Percentiles rank a stretch among this genome's conserved stretches.
phyloP scores from a whole-genome alignment of 176 grass and related monocot genomes.

The Zizania latifolia region DNA sequence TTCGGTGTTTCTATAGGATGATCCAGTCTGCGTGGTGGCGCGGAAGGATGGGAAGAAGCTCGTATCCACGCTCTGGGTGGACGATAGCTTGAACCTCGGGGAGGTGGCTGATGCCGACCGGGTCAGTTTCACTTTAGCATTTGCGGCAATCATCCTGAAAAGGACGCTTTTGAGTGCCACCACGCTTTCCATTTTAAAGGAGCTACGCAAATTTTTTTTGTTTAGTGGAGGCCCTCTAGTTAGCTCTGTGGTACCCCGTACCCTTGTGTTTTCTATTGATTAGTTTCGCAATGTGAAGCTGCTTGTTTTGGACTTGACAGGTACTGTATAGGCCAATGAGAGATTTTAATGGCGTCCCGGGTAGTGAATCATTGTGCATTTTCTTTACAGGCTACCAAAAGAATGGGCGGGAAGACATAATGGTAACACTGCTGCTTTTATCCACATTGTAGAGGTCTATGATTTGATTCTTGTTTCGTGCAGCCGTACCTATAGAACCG shows the following conservation, averaged over 20 bases:
- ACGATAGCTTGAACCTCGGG: slow-evolving; percentile 53
- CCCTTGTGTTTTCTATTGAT: background rate
- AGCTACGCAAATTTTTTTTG: background rate
- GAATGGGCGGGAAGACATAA: slow-evolving; percentile 61
- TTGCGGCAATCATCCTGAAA: background rate
- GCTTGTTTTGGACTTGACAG: slow-evolving; percentile 30
- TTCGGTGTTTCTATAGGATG: slow-evolving; percentile 31
- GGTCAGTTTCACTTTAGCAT: slow-evolving; percentile 25
- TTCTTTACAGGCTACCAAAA: slow-evolving; percentile 91
- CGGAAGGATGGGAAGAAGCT: slow-evolving; percentile 54
- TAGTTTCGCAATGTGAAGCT: background rate
- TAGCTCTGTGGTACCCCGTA: no score
- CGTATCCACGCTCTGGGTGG: slow-evolving; percentile 71
- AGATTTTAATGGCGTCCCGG: slow-evolving; percentile 71
- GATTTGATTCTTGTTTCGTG: no score
- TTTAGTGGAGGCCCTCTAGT: no score
- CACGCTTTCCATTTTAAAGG: background rate
- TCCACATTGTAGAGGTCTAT: background rate
- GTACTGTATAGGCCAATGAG: slow-evolving; percentile 60
- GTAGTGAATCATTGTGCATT: slow-evolving; percentile 55
- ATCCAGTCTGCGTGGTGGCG: slow-evolving; percentile 63
- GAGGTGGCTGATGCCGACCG: slow-evolving; percentile 44
- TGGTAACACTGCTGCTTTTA: slow-evolving; percentile 49
- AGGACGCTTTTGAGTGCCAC: no score
- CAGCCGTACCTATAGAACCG: background rate